Evolutionary conservation across 2,329 filamentous ascomycete species (phyloP).

Genomic region (Apiospora sp.): DNA sequence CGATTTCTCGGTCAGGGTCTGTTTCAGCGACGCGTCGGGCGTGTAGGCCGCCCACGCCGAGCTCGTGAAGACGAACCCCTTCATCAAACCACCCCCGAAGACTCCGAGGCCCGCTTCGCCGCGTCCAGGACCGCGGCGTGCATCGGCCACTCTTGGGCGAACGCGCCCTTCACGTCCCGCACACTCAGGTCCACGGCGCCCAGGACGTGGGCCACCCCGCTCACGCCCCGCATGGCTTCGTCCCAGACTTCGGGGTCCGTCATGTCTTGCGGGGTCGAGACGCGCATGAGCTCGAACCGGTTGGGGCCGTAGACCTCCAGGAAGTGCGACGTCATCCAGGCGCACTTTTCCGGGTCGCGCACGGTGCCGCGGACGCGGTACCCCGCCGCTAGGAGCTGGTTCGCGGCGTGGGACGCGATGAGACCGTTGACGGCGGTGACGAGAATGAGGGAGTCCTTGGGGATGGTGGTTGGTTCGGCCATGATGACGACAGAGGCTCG

Average conservation of each 20-base stretch:
- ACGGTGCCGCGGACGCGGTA: conserved; percentile 21
- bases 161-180: conserved; percentile 36
- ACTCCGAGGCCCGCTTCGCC: conserved; percentile 30
- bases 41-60: conserved; percentile 44
- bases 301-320: neutral
- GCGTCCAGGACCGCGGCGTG: conserved; percentile 36
- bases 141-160: conserved; percentile 34
- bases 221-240: conserved; percentile 3
- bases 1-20: conserved; percentile 36
- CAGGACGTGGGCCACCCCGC: conserved; percentile 40
- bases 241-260: conserved; percentile 9
- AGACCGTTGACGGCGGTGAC: conserved; percentile 24
- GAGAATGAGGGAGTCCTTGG: conserved; percentile 17
- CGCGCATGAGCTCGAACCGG: conserved; percentile 7
- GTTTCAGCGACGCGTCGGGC: conserved; percentile 37
- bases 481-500: neutral
- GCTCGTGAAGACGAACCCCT: conserved; percentile 41
- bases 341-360: neutral
- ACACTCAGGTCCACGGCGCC: conserved; percentile 32
- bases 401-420: conserved; percentile 18
- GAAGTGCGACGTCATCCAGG: conserved; percentile 22
- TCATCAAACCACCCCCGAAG: conserved; percentile 29
- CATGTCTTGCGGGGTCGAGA: neutral
- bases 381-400: conserved; percentile 24
- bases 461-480: neutral